These are phyloP conservation scores for Sugiyamaella xylanicola DNA, from an alignment of 1,139 yeast genomes.

Conservation along the genomic window DNA sequence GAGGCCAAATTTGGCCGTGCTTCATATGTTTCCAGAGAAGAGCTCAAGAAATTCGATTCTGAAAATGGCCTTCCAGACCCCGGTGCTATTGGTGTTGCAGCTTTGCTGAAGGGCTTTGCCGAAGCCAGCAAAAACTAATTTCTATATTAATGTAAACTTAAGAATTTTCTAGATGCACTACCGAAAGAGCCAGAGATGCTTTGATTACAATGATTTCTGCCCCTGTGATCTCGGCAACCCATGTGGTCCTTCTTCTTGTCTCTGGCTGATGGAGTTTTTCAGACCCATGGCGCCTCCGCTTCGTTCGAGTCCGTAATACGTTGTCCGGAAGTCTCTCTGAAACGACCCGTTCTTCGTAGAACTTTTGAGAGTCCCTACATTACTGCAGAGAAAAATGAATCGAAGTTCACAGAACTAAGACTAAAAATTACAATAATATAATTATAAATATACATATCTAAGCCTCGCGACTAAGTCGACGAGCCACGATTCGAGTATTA, in stretches of 20 bases:
- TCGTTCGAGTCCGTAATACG: too few species aligned
- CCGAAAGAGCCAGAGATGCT: neutral
- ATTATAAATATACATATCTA: constrained; percentile 8
- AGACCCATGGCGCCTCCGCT: too few species aligned
- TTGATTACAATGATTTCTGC: too few species aligned
- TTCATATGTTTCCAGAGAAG: constrained; percentile 74
- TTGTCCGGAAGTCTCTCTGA: too few species aligned
- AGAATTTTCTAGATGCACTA: neutral
- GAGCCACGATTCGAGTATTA: constrained; percentile 33
- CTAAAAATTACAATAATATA: constrained; percentile 4
- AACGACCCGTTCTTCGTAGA: too few species aligned
- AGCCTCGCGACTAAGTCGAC: constrained; percentile 29
- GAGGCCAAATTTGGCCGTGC: constrained; percentile 94
- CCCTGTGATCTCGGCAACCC: too few species aligned
- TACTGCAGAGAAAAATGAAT: too few species aligned
- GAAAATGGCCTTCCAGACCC: constrained; percentile 78
- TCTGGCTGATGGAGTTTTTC: too few species aligned
- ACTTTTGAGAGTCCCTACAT: too few species aligned
- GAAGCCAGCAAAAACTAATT: constrained; percentile 26
- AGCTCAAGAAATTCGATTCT: constrained; percentile 46
- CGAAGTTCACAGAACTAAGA: neutral
- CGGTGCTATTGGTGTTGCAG: constrained; percentile 63
- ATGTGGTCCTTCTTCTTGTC: too few species aligned
- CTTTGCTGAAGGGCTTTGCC: constrained; percentile 36
- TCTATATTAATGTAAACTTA: neutral